Evolutionary conservation across 192 early-diverging fungal species (phyloP).

Genomic region (Chytriomyces sp.): DNA sequence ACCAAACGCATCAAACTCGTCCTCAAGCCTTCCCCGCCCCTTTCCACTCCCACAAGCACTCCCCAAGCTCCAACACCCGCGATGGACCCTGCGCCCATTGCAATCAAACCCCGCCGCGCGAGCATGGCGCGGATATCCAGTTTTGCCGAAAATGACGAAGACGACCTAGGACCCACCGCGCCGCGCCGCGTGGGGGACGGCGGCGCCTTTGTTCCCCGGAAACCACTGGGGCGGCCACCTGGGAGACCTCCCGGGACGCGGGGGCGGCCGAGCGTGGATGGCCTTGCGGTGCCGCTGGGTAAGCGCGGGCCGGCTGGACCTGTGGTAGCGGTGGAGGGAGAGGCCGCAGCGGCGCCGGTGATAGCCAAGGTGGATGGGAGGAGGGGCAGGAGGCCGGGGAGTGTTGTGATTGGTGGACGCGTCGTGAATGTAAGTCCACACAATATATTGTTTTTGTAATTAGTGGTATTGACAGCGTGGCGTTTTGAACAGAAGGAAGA

Average conservation of each 20-base stretch:
- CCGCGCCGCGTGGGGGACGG: too few species aligned
- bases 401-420: neutral
- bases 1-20: neutral
- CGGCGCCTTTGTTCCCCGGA: neutral
- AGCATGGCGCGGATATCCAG: too few species aligned
- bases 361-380: neutral
- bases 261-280: neutral
- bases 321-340: neutral
- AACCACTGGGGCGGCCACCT: neutral
- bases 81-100: neutral
- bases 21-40: neutral
- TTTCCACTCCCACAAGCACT: neutral
- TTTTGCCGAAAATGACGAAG: too few species aligned
- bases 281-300: neutral
- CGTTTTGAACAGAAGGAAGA: neutral
- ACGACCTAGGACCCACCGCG: too few species aligned
- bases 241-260: neutral
- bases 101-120: too few species aligned
- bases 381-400: neutral
- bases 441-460: neutral
- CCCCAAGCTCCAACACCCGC: neutral
- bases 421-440: neutral
- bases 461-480: conserved; percentile 11
- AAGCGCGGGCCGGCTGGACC: neutral
- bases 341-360: neutral